Evolutionary conservation across 1,284 basidiomycete species (phyloP), one percentile per base, ranked within the genome.

Genomic region (Coniophora puteana): DNA sequence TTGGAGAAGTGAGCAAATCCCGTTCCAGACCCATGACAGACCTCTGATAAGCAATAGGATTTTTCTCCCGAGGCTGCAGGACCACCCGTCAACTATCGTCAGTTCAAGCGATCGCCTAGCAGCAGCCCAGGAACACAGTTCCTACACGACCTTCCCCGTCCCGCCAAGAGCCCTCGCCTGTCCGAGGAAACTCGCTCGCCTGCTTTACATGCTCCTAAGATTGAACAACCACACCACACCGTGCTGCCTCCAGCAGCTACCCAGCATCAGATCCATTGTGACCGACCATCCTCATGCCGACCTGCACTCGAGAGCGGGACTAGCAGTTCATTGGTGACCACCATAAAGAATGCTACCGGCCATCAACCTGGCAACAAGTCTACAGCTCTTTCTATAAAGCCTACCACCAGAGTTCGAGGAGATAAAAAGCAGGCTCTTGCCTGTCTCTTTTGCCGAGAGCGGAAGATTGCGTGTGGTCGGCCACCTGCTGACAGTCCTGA

Each of bases 371-470:
- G 62, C 3, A 59, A n/a, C 13, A 55, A 48, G 61, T 57, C 58
- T 52, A 59, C 61, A 47, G 62, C 65, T 52, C 57, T 59, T 13
- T 45, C 42, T 40, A 58, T 56, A 38, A 61, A 61, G 57, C 53
- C 46, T 35, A n/a, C 45, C 20, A 65, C 62, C 59, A 65, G 60
- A 50, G 48, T 52, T 29, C 62, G 62, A 14, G 58, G 65, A 21
- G 61, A 60, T 40, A 67, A 63, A 45, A 67, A 67, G 46, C 66
- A 67, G 44, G 63, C 60, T 8, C 50, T 67, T 18, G 65, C 66
- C 41, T 65, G 63, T 44, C 45, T 64, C 36, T 68, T 67, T 48
- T 65, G 63, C 48, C 59, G 63, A 51, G 54, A 61, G 50, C 47
- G 66, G 45, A 65, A 65, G 41, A 65, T 65, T 45, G 65, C 63